These are phyloP conservation scores for Penicillium concentricum DNA, from an alignment of 2,329 filamentous ascomycete genomes.

Conservation along the genomic window DNA sequence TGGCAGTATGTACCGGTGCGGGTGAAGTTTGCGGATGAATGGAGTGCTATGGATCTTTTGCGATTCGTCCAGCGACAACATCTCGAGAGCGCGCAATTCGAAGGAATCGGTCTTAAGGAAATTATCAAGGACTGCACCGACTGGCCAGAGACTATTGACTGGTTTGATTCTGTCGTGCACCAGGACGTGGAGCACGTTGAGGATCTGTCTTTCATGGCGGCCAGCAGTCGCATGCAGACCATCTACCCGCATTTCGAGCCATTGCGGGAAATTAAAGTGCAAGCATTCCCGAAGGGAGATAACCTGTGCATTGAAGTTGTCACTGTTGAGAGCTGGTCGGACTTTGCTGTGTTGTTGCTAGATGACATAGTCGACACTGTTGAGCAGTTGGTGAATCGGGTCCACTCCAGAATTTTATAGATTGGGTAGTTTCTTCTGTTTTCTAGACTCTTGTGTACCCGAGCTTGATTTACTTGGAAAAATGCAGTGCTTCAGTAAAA, in stretches of 20 bases:
- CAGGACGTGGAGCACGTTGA: slow-evolving; percentile 60
- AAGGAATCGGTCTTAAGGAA: slow-evolving; percentile 50
- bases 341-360: slow-evolving; percentile 51
- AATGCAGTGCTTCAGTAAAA: not conserved
- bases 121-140: slow-evolving; percentile 48
- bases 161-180: slow-evolving; percentile 56
- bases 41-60: slow-evolving; percentile 50
- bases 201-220: slow-evolving; percentile 28
- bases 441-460: not conserved
- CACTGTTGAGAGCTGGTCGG: slow-evolving; percentile 50
- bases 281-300: slow-evolving; percentile 57
- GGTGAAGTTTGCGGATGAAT: slow-evolving; percentile 49
- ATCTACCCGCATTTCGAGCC: slow-evolving; percentile 57
- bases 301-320: slow-evolving; percentile 57
- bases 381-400: slow-evolving; percentile 34
- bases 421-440: not conserved
- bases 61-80: slow-evolving; percentile 51
- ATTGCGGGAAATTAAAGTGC: slow-evolving; percentile 35
- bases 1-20: slow-evolving; percentile 54
- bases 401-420: not conserved
- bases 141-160: slow-evolving; percentile 32
- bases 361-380: slow-evolving; percentile 45
- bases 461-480: not conserved
- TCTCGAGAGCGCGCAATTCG: slow-evolving; percentile 49
- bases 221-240: slow-evolving; percentile 51